These are phyloP conservation scores for Barnettozyma hawaiiensis DNA, from an alignment of 1,139 yeast species.

Conservation along the genomic window DNA sequence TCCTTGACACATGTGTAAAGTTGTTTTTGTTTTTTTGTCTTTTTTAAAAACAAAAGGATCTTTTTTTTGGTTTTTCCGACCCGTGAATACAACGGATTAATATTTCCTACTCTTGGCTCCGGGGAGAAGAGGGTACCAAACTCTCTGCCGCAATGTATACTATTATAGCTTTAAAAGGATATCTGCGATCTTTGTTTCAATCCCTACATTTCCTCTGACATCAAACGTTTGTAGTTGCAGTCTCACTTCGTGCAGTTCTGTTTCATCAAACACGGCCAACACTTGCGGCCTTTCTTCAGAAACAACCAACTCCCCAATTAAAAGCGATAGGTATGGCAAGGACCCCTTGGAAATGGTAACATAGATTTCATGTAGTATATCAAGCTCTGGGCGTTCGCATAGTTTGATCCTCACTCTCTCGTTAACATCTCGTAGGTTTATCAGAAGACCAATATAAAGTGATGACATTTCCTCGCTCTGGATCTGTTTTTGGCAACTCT, in stretches of 20 bases:
- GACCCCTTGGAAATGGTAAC: background rate
- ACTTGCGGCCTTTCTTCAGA: background rate
- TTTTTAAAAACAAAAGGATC: no score
- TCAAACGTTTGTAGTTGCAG: constrained; percentile 11
- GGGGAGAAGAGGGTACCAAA: background rate
- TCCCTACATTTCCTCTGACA: constrained; percentile 6
- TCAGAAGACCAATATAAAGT: constrained; percentile 14
- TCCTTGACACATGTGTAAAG: no score
- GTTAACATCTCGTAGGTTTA: constrained; percentile 10
- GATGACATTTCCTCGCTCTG: constrained; percentile 8
- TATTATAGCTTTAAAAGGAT: constrained; percentile 5
- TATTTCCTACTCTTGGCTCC: background rate
- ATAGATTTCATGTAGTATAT: constrained; percentile 6
- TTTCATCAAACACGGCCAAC: constrained; percentile 1
- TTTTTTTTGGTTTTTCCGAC: background rate
- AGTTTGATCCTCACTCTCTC: background rate
- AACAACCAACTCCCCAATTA: constrained; percentile 10
- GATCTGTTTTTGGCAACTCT: background rate
- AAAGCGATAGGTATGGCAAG: constrained; percentile 11
- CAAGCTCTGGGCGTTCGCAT: background rate
- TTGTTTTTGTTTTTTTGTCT: background rate
- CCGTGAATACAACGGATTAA: no score
- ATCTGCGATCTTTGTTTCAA: constrained; percentile 8
- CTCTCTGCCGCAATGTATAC: no score
- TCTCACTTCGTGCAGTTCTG: constrained; percentile 7